Evolutionary conservation across 371 early-diverging fungal species (phyloP).

Genomic region (Funneliformis caledonium): DNA sequence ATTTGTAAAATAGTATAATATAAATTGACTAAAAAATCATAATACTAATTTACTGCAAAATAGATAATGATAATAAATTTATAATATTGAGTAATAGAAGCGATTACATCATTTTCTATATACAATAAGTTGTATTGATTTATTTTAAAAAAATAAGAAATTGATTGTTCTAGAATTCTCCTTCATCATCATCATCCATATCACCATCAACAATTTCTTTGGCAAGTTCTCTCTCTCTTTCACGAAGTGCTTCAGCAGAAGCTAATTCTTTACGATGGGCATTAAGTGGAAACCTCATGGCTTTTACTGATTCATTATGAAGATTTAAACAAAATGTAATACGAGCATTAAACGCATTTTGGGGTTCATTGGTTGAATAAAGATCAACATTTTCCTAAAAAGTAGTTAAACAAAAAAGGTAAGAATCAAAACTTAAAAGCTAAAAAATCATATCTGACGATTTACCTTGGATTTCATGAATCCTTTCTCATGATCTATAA

Average conservation of each 20-base stretch:
- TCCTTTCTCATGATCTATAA: conserved; percentile 91
- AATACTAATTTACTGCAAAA: no score
- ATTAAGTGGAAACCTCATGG: conserved; percentile 94
- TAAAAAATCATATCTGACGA: not conserved
- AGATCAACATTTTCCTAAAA: conserved; percentile 85
- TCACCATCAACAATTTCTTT: conserved; percentile 89
- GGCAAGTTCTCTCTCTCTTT: conserved; percentile 90
- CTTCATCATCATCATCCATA: conserved; percentile 69
- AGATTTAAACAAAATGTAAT: conserved; percentile 94
- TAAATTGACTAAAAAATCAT: no score
- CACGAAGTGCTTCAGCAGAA: conserved; percentile 83
- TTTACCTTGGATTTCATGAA: conserved; percentile 85
- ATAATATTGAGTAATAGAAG: no score
- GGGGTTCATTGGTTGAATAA: conserved; percentile 96
- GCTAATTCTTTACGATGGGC: conserved; percentile 83
- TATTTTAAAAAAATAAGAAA: not conserved
- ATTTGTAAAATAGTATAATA: no score
- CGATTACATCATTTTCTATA: no score
- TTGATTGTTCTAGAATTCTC: conserved; percentile 32
- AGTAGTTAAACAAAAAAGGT: not conserved
- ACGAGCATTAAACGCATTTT: conserved; percentile 91
- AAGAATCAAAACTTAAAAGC: not conserved
- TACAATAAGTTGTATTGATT: no score
- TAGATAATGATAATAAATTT: no score
- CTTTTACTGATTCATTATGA: conserved; percentile 93